Evolutionary conservation across 345 rosid genomes (phyloP).

Genomic region (Eucalyptus albens): DNA sequence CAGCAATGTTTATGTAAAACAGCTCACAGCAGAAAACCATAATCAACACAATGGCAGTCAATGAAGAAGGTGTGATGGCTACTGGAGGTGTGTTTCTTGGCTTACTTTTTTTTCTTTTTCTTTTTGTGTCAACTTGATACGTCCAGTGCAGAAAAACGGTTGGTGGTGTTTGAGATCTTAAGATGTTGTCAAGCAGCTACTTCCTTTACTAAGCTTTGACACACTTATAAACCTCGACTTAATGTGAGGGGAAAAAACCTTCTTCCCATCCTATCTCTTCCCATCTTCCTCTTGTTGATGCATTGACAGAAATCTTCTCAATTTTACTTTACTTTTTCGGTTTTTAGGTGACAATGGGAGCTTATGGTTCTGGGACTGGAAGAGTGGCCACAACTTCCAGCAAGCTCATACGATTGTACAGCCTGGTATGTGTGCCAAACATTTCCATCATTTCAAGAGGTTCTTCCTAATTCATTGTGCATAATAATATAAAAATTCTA

Average conservation of each 20-base stretch:
- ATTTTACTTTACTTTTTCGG: background rate
- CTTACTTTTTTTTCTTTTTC: background rate
- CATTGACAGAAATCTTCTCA: background rate
- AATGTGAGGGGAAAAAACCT: background rate
- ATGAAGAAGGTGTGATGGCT: constrained; percentile 92
- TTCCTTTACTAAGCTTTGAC: background rate
- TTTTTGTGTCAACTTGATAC: background rate
- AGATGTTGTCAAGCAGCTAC: background rate
- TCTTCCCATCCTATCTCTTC: background rate
- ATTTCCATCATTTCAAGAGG: background rate
- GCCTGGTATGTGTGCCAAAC: constrained; percentile 41
- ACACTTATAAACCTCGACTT: background rate
- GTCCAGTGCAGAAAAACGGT: background rate
- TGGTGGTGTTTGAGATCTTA: background rate
- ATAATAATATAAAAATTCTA: background rate
- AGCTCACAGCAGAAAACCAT: constrained; percentile 99
- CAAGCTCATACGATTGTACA: constrained; percentile 93
- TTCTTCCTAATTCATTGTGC: background rate
- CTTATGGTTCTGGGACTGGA: constrained; percentile 99
- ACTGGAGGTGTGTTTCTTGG: constrained; percentile 67
- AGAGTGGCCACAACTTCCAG: constrained; percentile 96
- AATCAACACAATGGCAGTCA: constrained; percentile 89
- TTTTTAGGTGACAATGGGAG: constrained; percentile 87
- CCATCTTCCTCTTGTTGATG: background rate
- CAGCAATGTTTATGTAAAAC: background rate